Conservation (phyloP, 2,329 filamentous ascomycete genomes). For the Curvularia hawaiiensis region DNA sequence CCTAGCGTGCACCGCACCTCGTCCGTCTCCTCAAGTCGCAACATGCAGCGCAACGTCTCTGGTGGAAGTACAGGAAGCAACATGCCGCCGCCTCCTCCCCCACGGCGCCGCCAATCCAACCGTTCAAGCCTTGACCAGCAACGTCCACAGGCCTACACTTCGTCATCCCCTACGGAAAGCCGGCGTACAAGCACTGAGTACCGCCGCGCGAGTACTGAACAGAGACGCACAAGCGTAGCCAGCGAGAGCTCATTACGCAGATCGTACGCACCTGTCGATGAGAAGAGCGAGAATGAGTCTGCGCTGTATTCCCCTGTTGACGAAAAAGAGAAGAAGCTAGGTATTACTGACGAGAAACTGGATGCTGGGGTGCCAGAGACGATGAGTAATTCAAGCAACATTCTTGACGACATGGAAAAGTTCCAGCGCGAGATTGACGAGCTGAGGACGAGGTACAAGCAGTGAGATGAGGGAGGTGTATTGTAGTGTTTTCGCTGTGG, state of each 20-base stretch:
- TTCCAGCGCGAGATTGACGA: constrained; percentile 49
- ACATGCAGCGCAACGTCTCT: constrained; percentile 30
- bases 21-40: constrained; percentile 37
- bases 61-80: constrained; percentile 28
- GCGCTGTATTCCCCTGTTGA: constrained; percentile 36
- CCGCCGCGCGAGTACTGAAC: constrained; percentile 36
- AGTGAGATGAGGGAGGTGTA: neutral
- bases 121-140: constrained; percentile 42
- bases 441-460: constrained; percentile 37
- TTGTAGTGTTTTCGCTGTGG: neutral
- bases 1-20: constrained; percentile 31
- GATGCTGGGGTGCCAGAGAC: neutral
- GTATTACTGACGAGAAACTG: neutral
- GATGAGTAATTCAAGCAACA: constrained; percentile 32
- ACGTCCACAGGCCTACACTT: constrained; percentile 24
- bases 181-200: constrained; percentile 37
- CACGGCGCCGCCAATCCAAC: constrained; percentile 40
- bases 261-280: constrained; percentile 29
- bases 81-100: constrained; percentile 41
- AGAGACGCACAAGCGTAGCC: constrained; percentile 39
- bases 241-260: constrained; percentile 40
- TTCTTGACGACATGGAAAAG: constrained; percentile 47
- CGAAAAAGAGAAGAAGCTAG: constrained; percentile 29
- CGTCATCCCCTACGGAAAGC: constrained; percentile 33
- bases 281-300: constrained; percentile 26